These are phyloP conservation scores for Paramecium sexaurelia DNA, from an alignment of 73 alveolate species.

Conservation along the genomic window DNA sequence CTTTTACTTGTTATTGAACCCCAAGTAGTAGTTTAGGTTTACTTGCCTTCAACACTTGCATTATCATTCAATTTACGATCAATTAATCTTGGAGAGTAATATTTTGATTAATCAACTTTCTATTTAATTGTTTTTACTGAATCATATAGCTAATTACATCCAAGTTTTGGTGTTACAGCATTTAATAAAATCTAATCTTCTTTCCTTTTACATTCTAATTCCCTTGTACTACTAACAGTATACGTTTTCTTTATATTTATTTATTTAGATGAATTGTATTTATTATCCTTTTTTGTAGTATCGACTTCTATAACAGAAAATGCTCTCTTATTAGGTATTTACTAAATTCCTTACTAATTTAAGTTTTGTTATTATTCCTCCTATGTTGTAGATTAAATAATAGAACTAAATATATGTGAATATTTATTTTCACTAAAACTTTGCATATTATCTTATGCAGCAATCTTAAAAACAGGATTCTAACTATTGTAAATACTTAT, in stretches of 20 bases:
- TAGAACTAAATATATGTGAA: background rate
- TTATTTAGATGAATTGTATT: background rate
- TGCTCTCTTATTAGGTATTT: background rate
- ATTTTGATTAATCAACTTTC: background rate
- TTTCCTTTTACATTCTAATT: background rate
- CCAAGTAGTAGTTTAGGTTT: background rate
- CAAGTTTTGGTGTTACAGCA: background rate
- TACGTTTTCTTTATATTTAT: background rate
- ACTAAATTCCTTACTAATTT: background rate
- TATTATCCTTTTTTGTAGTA: background rate
- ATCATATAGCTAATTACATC: background rate
- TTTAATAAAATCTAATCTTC: background rate
- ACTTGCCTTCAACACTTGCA: background rate
- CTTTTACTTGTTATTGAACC: background rate
- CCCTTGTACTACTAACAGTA: background rate
- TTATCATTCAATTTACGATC: background rate
- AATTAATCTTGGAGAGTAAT: background rate
- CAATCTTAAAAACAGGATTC: conserved; percentile 45
- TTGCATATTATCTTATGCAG: background rate
- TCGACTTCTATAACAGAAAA: background rate
- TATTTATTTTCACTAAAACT: background rate
- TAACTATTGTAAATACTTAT: background rate
- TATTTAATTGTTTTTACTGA: background rate
- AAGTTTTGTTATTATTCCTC: background rate
- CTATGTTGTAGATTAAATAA: background rate